phyloP scores from a whole-genome alignment of 1,284 basidiomycete species.

The Takashimella tepidaria region DNA sequence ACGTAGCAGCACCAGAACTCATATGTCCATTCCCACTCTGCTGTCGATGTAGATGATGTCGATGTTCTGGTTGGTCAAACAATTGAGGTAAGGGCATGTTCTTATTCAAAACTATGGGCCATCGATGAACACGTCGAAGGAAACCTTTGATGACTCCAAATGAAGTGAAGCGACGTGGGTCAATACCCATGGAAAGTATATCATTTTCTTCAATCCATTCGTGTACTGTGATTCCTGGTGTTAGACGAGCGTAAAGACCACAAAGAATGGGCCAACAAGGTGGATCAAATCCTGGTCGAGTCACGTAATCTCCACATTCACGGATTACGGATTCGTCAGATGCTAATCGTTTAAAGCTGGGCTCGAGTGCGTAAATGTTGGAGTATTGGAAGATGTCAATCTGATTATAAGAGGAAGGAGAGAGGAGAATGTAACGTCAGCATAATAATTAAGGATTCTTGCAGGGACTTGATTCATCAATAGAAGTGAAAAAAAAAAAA shows the following conservation, averaged over 20 bases:
- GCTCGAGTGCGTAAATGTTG: slow-evolving; percentile 92
- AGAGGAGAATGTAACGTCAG: too few relatives aligned
- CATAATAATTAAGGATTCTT: too few relatives aligned
- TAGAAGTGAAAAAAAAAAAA: too few relatives aligned
- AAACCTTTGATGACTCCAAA: slow-evolving; percentile 99
- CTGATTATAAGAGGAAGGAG: too few relatives aligned
- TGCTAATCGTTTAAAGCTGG: slow-evolving; percentile 76
- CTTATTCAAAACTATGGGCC: slow-evolving; percentile 59
- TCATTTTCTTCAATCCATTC: slow-evolving; percentile 84
- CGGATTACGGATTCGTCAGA: slow-evolving; percentile 73
- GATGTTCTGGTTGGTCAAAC: neutral
- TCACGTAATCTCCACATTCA: slow-evolving; percentile 87
- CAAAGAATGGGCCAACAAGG: slow-evolving; percentile 76
- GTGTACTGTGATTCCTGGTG: slow-evolving; percentile 73
- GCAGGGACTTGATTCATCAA: too few relatives aligned
- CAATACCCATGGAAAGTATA: slow-evolving; percentile 69
- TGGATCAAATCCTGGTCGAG: slow-evolving; percentile 55
- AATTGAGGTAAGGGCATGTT: slow-evolving; percentile 6
- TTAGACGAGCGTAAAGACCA: slow-evolving; percentile 78
- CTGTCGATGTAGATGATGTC: neutral
- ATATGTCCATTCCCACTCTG: neutral
- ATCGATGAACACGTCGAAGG: slow-evolving; percentile 83
- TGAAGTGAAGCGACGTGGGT: slow-evolving; percentile 88
- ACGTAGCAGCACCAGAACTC: neutral
- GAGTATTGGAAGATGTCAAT: slow-evolving; percentile 96